These are phyloP conservation scores for Mycena vitilis DNA, from an alignment of 768 basidiomycete species.

Conservation along the genomic window DNA sequence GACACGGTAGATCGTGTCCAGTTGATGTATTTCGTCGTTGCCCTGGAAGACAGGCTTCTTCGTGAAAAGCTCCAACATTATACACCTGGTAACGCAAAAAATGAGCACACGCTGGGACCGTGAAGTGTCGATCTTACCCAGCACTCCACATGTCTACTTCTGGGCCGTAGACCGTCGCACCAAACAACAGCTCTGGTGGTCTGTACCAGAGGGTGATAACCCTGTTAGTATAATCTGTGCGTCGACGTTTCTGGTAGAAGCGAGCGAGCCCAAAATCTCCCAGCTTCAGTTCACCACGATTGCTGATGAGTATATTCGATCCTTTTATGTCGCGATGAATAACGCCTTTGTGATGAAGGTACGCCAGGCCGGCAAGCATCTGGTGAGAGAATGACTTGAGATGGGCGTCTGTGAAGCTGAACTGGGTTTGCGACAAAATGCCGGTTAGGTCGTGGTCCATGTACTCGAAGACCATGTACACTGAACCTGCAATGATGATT, in stretches of 20 bases:
- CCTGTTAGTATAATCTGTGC: slow-evolving; percentile 97
- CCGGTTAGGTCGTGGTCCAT: slow-evolving; percentile 99
- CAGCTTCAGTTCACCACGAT: slow-evolving; percentile 92
- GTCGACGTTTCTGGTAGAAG: slow-evolving; percentile 92
- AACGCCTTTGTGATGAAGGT: slow-evolving; percentile 95
- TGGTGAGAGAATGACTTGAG: slow-evolving; percentile 96
- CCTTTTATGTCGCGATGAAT: slow-evolving; percentile 99
- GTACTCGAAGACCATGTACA: slow-evolving; percentile 99
- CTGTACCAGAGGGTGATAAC: slow-evolving; percentile 99
- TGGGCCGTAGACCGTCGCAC: slow-evolving; percentile 95
- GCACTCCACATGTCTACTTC: slow-evolving; percentile 99
- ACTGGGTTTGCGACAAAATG: slow-evolving; percentile 89
- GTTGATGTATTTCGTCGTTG: slow-evolving; percentile 96
- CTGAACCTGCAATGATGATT: slow-evolving; percentile 71
- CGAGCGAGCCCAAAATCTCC: slow-evolving; percentile 98
- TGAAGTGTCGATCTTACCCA: slow-evolving; percentile 64
- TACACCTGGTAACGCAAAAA: slow-evolving; percentile 71
- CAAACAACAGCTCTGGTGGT: slow-evolving; percentile 93
- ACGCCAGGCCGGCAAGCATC: slow-evolving; percentile 94
- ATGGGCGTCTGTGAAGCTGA: slow-evolving; percentile 86
- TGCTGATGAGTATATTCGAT: slow-evolving; percentile 95
- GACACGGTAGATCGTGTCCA: slow-evolving; percentile 91
- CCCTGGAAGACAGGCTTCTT: slow-evolving; percentile 99
- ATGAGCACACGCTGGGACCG: slow-evolving; percentile 14
- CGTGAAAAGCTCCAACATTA: slow-evolving; percentile 97